These are phyloP conservation scores for Wickerhamiella sergipiensis DNA, from an alignment of 805 yeast species.

Conservation along the genomic window DNA sequence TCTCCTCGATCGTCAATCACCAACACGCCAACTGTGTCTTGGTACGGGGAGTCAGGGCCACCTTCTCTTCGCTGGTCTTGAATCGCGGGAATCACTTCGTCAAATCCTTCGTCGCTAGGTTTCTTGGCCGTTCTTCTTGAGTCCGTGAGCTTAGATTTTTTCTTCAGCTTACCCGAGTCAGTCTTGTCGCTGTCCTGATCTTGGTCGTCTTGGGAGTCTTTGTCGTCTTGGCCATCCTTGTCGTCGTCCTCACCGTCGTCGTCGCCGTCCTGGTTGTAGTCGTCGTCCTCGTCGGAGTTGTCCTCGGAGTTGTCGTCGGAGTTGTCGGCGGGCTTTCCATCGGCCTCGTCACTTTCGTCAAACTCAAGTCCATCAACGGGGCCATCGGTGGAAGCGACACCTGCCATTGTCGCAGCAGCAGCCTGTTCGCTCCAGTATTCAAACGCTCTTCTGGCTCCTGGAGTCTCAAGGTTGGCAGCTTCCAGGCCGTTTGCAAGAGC, in stretches of 20 bases:
- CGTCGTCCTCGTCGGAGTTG: neutral
- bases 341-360: neutral
- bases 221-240: neutral
- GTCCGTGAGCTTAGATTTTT: neutral
- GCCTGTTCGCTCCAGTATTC: conserved; percentile 11
- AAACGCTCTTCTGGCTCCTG: conserved; percentile 8
- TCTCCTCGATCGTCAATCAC: conserved; percentile 18
- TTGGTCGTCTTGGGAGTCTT: neutral
- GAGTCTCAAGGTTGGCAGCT: conserved; percentile 11
- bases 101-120: neutral
- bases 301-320: neutral
- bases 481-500: conserved; percentile 15
- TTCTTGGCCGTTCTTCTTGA: neutral
- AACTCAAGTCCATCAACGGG: neutral
- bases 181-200: neutral
- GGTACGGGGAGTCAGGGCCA: conserved; percentile 4
- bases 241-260: neutral
- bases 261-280: neutral
- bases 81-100: neutral
- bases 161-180: neutral
- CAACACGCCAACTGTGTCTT: conserved; percentile 31
- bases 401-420: neutral
- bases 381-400: neutral
- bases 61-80: neutral
- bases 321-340: neutral